Base-by-base conservation (phyloP, 345 rosid genomes). In the Reutealis trisperma region DNA sequence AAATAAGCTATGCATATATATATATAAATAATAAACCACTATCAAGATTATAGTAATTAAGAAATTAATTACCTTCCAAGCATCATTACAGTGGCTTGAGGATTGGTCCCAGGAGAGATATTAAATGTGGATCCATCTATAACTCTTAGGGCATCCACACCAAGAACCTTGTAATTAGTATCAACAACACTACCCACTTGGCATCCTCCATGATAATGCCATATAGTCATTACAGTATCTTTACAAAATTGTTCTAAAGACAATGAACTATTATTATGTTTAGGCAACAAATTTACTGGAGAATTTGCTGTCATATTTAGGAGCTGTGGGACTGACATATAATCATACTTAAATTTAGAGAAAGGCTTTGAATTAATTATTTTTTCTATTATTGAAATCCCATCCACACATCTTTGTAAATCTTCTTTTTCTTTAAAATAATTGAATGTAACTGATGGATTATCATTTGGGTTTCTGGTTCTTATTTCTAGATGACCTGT, bases 171-270 rank as follows among this genome's bases (percentile, higher is more conserved):
- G 30, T 77, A 82, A 64, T 74, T 8, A 49, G 16, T 11, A 19
- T 74, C 84, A 22, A 78, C 79, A 24, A 82, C 84, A 19, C 25
- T 49, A 6, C 82, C 84, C 2, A 74, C 84, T 25, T 77, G 76
- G 65, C 84, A 82, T 0, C 84, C 84, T 44, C 81, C 81, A 78
- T 82, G 84, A 58, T 82, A 82, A 59, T 82, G 84, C 82, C 84
- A 82, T 61, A 82, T 82, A 14, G 84, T 82, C 79, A 64, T 82
- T 11, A 78, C 84, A 8, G 81, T 72, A 72, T 81, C 80, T 69
- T 72, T 81, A 57, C 84, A 81, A 16, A 59, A 81, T 8, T 81
- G 78, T 42, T 81, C 75, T 47, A 68, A 19, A 0, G 84, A 72
- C 34, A 3, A 30, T 8, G 84, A 72, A 1, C 77, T 7, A 42